A percentile compares a stretch with the other conserved stretches of the same genome.
Conservation (phyloP, 2,329 filamentous ascomycete species). For the Pyricularia sp. region DNA sequence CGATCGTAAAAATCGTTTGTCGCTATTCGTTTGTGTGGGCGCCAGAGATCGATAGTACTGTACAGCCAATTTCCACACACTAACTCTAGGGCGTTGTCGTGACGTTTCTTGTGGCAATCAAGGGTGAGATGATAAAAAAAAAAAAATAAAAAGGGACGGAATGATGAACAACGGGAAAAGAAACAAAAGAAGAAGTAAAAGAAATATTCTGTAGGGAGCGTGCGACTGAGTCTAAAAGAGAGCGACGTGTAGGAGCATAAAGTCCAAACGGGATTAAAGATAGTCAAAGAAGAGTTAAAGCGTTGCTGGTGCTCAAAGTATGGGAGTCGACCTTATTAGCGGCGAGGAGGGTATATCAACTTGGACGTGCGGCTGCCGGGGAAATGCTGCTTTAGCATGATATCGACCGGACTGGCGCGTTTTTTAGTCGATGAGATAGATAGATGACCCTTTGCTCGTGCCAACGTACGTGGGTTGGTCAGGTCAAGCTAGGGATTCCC, state of each 20-base stretch:
- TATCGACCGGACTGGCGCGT: not conserved
- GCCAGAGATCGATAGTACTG: not conserved
- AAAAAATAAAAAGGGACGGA: conserved; percentile 1
- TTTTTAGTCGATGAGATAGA: not conserved
- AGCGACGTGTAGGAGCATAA: not conserved
- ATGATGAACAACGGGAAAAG: conserved; percentile 1
- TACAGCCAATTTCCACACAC: not conserved
- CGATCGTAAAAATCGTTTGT: not conserved
- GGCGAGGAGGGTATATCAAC: conserved; percentile 2
- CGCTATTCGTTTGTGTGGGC: not conserved
- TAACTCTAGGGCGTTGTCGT: not conserved
- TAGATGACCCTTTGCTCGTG: not conserved
- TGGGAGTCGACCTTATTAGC: conserved; percentile 1
- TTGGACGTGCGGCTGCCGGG: not conserved
- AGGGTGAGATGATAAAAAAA: not conserved
- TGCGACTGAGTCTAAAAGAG: not conserved
- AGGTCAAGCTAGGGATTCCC: not conserved
- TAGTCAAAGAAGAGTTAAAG: not conserved
- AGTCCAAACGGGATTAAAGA: not conserved
- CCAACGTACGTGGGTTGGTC: not conserved
- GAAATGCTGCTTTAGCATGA: conserved; percentile 2
- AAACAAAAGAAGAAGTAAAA: conserved; percentile 6
- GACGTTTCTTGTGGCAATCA: not conserved
- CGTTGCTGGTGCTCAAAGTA: not conserved
- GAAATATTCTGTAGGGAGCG: conserved; percentile 5